Conservation (phyloP, 257 asterid species). For the Gentiana straminea region DNA sequence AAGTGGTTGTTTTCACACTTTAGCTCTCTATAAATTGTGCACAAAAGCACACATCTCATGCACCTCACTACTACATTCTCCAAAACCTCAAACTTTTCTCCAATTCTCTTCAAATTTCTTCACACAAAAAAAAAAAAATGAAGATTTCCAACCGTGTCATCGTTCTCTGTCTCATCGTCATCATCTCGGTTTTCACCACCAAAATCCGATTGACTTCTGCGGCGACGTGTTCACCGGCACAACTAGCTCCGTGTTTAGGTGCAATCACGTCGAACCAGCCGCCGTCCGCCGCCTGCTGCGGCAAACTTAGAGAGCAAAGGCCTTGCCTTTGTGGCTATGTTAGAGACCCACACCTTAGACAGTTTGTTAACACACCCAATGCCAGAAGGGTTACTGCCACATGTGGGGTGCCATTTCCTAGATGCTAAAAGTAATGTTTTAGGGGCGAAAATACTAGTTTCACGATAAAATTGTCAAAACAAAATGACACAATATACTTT, state of each 20-base stretch:
- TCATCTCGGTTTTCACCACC: not conserved
- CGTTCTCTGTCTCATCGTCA: not conserved
- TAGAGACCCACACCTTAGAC: conserved; percentile 10
- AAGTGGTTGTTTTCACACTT: no score
- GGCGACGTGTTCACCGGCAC: conserved; percentile 5
- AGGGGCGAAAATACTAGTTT: no score
- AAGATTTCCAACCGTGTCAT: not conserved
- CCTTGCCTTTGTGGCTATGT: conserved; percentile 25
- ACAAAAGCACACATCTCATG: no score
- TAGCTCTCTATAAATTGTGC: not conserved
- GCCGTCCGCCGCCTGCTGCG: conserved; percentile 16
- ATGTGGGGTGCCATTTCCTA: conserved; percentile 11
- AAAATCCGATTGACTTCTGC: conserved; percentile 5
- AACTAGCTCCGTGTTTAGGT: conserved; percentile 12
- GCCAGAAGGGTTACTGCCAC: conserved; percentile 11
- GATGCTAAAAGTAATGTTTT: not conserved
- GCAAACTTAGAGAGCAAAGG: conserved; percentile 13
- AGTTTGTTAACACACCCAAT: conserved; percentile 17
- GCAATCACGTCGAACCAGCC: not conserved
- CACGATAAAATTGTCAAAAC: no score
- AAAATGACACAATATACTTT: no score
- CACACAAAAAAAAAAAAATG: not conserved
- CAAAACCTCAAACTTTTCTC: not conserved
- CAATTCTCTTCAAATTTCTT: not conserved
- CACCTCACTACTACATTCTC: not conserved